Conservation (phyloP, 345 rosid species). For the Lumnitzera racemosa region DNA sequence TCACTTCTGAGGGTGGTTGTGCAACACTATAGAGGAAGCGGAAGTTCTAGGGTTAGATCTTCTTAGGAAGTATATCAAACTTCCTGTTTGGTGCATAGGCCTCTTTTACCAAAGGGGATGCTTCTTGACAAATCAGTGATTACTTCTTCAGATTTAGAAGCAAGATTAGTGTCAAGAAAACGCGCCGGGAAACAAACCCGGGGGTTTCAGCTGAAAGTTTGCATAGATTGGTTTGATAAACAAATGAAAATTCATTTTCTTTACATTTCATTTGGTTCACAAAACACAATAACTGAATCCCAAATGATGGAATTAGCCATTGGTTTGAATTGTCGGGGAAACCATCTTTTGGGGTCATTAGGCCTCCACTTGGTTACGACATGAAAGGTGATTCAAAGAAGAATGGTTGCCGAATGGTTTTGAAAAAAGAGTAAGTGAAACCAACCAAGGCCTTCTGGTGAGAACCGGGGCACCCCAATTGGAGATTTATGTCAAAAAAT, state of each 20-base stretch:
- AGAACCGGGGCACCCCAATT: conserved; percentile 45
- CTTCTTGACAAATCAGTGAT: conserved; percentile 18
- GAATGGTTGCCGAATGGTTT: conserved; percentile 51
- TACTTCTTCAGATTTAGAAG: neutral
- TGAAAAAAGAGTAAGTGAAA: conserved; percentile 15
- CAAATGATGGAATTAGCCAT: conserved; percentile 42
- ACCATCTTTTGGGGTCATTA: conserved; percentile 45
- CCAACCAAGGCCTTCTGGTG: conserved; percentile 31
- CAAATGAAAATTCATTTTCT: conserved; percentile 27
- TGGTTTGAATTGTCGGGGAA: conserved; percentile 27
- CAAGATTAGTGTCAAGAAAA: neutral
- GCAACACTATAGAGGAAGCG: conserved; percentile 21
- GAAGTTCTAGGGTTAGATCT: conserved; percentile 27
- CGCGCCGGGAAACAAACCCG: conserved; percentile 19
- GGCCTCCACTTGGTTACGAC: conserved; percentile 40
- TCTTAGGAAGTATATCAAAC: conserved; percentile 20
- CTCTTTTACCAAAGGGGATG: conserved; percentile 12
- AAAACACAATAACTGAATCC: conserved; percentile 27
- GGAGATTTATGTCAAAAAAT: conserved; percentile 39
- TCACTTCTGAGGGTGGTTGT: too few species aligned
- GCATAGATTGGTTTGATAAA: conserved; percentile 31
- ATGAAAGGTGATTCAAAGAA: conserved; percentile 21
- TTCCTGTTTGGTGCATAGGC: conserved; percentile 37
- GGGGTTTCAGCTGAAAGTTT: conserved; percentile 26
- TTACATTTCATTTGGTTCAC: conserved; percentile 47